Evolutionary conservation across 495 filamentous ascomycete genomes (phyloP).

Genomic region (Neurospora sp.): DNA sequence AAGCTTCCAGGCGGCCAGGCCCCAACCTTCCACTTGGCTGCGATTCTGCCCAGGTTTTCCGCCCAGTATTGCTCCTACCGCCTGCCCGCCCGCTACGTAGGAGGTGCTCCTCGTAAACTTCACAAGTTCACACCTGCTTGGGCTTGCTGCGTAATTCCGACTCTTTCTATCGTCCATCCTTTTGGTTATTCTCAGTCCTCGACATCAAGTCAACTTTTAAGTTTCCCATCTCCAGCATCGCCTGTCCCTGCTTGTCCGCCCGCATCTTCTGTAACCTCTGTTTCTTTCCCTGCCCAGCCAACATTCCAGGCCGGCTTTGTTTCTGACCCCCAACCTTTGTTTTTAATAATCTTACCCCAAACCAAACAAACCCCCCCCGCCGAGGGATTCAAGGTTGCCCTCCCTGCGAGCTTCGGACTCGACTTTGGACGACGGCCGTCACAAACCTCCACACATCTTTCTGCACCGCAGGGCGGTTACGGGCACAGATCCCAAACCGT

Average conservation of each 20-base stretch:
- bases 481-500: conserved; percentile 1
- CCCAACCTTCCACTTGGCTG: neutral
- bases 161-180: conserved; percentile 1
- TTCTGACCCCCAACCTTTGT: neutral
- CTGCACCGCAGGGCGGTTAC: conserved; percentile 24
- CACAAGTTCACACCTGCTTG: neutral
- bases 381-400: neutral
- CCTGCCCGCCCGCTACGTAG: neutral
- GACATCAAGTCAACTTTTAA: neutral
- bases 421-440: neutral
- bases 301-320: neutral
- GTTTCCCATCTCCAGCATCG: neutral
- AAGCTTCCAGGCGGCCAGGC: neutral
- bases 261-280: neutral
- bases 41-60: neutral
- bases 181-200: neutral
- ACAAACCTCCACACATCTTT: conserved; percentile 2
- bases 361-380: neutral
- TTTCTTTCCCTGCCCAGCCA: neutral
- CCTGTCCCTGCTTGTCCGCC: neutral
- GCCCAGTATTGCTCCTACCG: neutral
- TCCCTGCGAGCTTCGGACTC: neutral
- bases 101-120: neutral
- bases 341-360: neutral
- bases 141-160: neutral